Percentiles rank a stretch among this genome's conserved stretches.
These are phyloP conservation scores for Cladosporium cucumerinum DNA, from an alignment of 2,329 filamentous ascomycete genomes.

Conservation along the genomic window DNA sequence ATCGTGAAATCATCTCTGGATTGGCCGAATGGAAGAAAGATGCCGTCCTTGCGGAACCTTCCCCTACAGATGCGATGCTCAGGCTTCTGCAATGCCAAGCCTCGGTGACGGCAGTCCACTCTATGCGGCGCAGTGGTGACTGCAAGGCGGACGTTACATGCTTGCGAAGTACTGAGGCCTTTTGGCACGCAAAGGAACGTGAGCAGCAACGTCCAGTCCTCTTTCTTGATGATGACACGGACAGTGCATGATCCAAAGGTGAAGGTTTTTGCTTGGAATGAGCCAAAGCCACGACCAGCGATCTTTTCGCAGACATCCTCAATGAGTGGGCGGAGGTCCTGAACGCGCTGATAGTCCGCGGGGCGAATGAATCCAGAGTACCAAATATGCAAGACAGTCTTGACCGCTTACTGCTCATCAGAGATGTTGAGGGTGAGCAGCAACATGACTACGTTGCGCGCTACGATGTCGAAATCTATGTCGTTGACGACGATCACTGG, in stretches of 20 bases:
- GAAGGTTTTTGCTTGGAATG: background rate
- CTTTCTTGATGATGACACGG: background rate
- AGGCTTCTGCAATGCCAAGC: slow-evolving; percentile 18
- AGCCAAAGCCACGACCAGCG: background rate
- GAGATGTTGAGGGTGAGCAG: background rate
- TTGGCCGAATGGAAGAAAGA: slow-evolving; percentile 42
- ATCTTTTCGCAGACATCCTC: background rate
- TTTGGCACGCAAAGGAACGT: background rate
- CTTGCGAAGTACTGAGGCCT: background rate
- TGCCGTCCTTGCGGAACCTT: slow-evolving; percentile 39
- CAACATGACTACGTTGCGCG: background rate
- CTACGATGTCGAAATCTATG: background rate
- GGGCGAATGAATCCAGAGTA: background rate
- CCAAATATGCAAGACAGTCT: background rate
- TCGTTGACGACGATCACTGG: background rate
- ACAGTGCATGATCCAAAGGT: background rate
- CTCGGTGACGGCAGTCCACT: background rate
- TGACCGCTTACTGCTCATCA: background rate
- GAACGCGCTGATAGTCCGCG: background rate
- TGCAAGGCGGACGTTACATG: background rate
- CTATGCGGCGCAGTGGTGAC: background rate
- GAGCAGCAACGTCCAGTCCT: background rate
- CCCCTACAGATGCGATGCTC: slow-evolving; percentile 28
- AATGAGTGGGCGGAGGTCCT: background rate
- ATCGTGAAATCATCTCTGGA: slow-evolving; percentile 32